These are phyloP conservation scores for Betula pendula DNA, from an alignment of 306 rosid species.

Conservation along the genomic window DNA sequence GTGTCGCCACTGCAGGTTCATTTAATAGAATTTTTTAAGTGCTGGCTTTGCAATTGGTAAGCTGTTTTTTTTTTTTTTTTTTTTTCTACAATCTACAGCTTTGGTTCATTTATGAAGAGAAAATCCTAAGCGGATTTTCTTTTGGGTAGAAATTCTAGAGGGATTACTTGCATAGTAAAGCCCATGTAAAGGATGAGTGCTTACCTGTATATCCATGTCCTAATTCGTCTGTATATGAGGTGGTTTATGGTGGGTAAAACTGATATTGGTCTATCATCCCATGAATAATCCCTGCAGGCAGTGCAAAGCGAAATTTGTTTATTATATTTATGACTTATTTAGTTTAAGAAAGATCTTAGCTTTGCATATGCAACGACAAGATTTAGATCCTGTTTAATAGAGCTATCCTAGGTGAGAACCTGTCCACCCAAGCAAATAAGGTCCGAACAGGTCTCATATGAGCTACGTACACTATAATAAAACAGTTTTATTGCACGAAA, in stretches of 20 bases:
- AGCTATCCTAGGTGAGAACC: no score
- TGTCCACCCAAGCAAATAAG: no score
- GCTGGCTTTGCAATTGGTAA: background rate
- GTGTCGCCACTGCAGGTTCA: conserved; percentile 52
- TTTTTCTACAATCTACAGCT: background rate
- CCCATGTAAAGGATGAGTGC: background rate
- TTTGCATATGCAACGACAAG: background rate
- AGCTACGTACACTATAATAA: no score
- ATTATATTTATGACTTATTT: background rate
- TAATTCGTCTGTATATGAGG: conserved; percentile 22
- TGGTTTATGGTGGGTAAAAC: conserved; percentile 23
- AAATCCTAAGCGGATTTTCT: background rate
- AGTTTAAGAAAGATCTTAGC: background rate
- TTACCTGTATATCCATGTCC: conserved; percentile 29
- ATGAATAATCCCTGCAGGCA: conserved; percentile 18
- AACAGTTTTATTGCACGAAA: no score
- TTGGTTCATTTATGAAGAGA: background rate
- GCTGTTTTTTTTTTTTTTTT: no score
- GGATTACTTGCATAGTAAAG: background rate
- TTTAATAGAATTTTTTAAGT: conserved; percentile 3
- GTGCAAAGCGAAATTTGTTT: background rate
- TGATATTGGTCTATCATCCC: conserved; percentile 29
- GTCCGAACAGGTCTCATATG: no score
- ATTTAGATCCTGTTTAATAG: no score
- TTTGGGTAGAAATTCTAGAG: background rate